Percentiles rank a stretch among this genome's conserved stretches.
phyloP scores from a whole-genome alignment of 768 basidiomycete species.

The Russula virescens region DNA sequence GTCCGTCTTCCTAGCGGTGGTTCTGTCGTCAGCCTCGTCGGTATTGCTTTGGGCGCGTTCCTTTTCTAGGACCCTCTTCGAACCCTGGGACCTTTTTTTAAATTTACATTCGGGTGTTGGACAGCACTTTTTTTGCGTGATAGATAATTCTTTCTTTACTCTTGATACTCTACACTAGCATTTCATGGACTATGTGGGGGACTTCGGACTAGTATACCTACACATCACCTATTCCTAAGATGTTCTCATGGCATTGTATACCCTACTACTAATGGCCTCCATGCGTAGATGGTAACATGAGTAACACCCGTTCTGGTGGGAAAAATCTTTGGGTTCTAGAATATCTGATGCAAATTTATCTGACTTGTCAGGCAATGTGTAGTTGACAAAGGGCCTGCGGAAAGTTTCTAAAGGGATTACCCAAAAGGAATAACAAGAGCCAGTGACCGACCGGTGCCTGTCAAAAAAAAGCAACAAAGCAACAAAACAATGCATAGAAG shows the following conservation, averaged over 20 bases:
- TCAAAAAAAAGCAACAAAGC: too few relatives aligned
- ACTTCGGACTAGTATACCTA: neutral
- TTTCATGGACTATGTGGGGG: neutral
- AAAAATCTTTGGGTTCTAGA: too few relatives aligned
- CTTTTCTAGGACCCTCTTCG: slow-evolving; percentile 5
- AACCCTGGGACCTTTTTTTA: neutral
- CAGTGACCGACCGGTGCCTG: too few relatives aligned
- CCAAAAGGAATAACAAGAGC: too few relatives aligned
- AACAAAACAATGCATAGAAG: too few relatives aligned
- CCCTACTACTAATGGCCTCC: neutral
- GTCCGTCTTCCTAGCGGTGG: neutral
- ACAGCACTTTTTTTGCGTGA: neutral
- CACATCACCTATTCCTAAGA: too few relatives aligned
- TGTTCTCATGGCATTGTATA: too few relatives aligned
- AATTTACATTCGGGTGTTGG: neutral
- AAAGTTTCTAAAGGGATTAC: too few relatives aligned
- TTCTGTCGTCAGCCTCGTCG: neutral
- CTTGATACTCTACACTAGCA: neutral
- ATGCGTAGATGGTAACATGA: neutral
- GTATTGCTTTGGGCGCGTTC: neutral
- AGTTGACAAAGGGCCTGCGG: too few relatives aligned
- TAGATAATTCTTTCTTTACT: neutral
- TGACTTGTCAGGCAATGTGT: too few relatives aligned
- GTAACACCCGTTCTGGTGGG: neutral
- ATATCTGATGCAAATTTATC: too few relatives aligned